Percentiles rank a stretch among this genome's conserved stretches.
phyloP scores from a whole-genome alignment of 768 basidiomycete genomes.

The Pleurotus platypus region DNA sequence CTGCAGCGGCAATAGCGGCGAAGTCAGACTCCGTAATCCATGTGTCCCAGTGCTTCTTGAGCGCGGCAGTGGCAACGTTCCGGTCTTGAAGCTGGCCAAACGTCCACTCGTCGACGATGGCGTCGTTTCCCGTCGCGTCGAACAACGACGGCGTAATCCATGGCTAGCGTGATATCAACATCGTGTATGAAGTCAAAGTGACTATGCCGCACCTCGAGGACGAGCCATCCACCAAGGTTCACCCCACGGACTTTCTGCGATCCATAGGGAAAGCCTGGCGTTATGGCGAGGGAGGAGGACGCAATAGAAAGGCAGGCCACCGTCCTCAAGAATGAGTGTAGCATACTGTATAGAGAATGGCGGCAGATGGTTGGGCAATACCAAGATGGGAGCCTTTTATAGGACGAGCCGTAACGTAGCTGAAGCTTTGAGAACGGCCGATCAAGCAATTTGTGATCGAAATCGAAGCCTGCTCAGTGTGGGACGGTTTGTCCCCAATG shows the following conservation, averaged over 20 bases:
- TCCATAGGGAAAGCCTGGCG: conserved; percentile 70
- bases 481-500: too few species aligned
- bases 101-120: conserved; percentile 76
- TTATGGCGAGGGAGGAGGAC: conserved; percentile 29
- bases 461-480: too few species aligned
- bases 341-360: background rate
- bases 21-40: conserved; percentile 88
- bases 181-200: too few species aligned
- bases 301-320: conserved; percentile 13
- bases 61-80: conserved; percentile 41
- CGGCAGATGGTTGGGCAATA: background rate
- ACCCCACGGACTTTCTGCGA: conserved; percentile 75
- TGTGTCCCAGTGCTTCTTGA: conserved; percentile 73
- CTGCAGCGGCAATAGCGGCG: conserved; percentile 66
- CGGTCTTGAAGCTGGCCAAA: conserved; percentile 61
- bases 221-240: conserved; percentile 67
- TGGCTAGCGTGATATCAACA: conserved; percentile 34
- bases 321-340: background rate
- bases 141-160: conserved; percentile 81
- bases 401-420: background rate
- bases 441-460: too few species aligned
- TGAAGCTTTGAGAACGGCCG: background rate
- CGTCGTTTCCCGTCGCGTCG: conserved; percentile 55
- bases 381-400: background rate
- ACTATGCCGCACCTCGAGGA: conserved; percentile 35